These are phyloP conservation scores for Hanseniaspora osmophila DNA, from an alignment of 805 yeast genomes.

Conservation along the genomic window DNA sequence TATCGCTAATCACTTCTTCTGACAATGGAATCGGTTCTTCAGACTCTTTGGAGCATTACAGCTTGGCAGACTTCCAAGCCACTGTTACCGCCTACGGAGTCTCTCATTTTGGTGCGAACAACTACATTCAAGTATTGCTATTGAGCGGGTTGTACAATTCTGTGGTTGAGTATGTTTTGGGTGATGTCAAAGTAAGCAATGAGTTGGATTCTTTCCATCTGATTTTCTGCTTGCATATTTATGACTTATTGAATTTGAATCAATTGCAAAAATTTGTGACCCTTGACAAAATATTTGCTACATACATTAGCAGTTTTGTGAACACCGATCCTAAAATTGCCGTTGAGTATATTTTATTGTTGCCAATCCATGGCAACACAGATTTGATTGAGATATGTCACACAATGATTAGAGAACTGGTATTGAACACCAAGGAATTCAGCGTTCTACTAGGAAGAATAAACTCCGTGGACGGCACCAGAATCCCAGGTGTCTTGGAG, in stretches of 20 bases:
- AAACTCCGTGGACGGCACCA: conserved; percentile 54
- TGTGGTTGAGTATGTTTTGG: conserved; percentile 52
- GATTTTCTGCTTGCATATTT: conserved; percentile 65
- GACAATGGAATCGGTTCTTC: conserved; percentile 33
- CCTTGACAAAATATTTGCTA: conserved; percentile 57
- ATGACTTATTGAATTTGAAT: conserved; percentile 2
- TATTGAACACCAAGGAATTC: conserved; percentile 77
- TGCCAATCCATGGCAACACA: conserved; percentile 18
- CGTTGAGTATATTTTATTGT: conserved; percentile 69
- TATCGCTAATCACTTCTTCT: conserved; percentile 56
- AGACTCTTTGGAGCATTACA: conserved; percentile 40
- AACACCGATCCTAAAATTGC: conserved; percentile 81
- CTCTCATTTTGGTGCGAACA: conserved; percentile 49
- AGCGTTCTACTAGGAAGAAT: conserved; percentile 72
- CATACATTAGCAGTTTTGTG: conserved; percentile 71
- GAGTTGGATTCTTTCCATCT: conserved; percentile 84
- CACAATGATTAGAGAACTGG: conserved; percentile 70
- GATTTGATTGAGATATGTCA: conserved; percentile 47
- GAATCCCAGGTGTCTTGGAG: conserved; percentile 75
- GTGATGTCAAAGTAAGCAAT: conserved; percentile 28
- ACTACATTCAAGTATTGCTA: conserved; percentile 59
- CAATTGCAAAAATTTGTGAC: conserved; percentile 15
- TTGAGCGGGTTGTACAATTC: conserved; percentile 70
- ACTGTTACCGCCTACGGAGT: conserved; percentile 61
- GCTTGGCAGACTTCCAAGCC: conserved; percentile 59